Conservation (phyloP, 352 stramenopile genomes). For the Globisporangium camurandrum region DNA sequence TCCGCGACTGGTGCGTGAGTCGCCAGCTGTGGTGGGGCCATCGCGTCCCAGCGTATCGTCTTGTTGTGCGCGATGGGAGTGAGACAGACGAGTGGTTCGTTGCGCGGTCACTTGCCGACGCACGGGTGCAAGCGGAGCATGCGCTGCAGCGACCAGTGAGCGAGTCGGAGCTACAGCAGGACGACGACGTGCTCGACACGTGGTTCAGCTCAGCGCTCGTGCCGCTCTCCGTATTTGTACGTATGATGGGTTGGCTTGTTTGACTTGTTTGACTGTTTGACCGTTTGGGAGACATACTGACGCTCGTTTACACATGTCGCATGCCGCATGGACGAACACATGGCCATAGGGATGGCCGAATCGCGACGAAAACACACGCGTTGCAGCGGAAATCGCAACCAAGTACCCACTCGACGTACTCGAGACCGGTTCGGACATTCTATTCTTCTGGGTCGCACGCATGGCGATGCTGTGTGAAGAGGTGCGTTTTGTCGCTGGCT, state of each 20-base stretch:
- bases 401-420: slow-evolving; percentile 69
- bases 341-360: slow-evolving; percentile 89
- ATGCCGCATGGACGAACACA: slow-evolving; percentile 28
- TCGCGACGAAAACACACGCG: slow-evolving; percentile 35
- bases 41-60: slow-evolving; percentile 96
- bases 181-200: slow-evolving; percentile 99
- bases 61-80: slow-evolving; percentile 27
- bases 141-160: slow-evolving; percentile 64
- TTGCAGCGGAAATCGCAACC: slow-evolving; percentile 18
- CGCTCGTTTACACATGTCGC: too few species aligned
- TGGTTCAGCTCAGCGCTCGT: slow-evolving; percentile 99
- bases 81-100: slow-evolving; percentile 91
- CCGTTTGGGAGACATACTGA: not conserved
- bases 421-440: slow-evolving; percentile 96
- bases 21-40: slow-evolving; percentile 99
- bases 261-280: not conserved
- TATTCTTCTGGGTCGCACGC: slow-evolving; percentile 99
- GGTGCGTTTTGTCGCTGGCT: slow-evolving; percentile 27
- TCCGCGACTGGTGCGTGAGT: slow-evolving; percentile 98
- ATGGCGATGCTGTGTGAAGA: slow-evolving; percentile 99
- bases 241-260: not conserved
- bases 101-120: slow-evolving; percentile 87
- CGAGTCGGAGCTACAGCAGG: slow-evolving; percentile 90
- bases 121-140: slow-evolving; percentile 80
- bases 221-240: slow-evolving; percentile 77